A percentile compares a stretch with the other conserved stretches of the same genome.
Evolutionary conservation across 1,139 yeast species (phyloP).

Genomic region (Pneumocystis oryctolagi): DNA sequence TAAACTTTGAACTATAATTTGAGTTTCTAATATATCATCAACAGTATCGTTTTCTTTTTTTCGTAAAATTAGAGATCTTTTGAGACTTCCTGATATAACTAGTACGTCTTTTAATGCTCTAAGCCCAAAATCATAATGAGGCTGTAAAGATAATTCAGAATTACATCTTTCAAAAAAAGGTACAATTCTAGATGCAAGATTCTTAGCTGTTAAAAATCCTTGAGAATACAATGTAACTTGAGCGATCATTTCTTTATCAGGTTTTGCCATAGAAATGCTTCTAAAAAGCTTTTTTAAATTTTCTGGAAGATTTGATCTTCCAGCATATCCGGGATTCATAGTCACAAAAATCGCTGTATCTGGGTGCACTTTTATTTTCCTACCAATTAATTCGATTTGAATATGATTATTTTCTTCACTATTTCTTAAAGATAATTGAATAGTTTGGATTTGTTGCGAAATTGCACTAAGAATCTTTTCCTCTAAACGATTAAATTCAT

Average conservation of each 20-base stretch:
- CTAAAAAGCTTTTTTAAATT: constrained; percentile 69
- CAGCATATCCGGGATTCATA: constrained; percentile 82
- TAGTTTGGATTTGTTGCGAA: constrained; percentile 63
- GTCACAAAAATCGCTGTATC: constrained; percentile 61
- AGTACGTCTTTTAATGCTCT: constrained; percentile 61
- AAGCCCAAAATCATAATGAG: constrained; percentile 82
- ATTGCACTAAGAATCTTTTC: constrained; percentile 66
- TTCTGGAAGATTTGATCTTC: constrained; percentile 72
- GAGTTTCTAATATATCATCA: constrained; percentile 24
- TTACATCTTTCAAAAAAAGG: constrained; percentile 39
- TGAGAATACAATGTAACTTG: constrained; percentile 60
- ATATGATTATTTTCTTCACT: constrained; percentile 9
- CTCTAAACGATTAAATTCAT: constrained; percentile 77
- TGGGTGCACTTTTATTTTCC: constrained; percentile 30
- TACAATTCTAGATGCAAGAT: constrained; percentile 38
- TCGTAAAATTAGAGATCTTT: constrained; percentile 19
- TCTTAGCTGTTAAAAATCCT: constrained; percentile 43
- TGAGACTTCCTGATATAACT: constrained; percentile 41
- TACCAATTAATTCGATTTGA: constrained; percentile 38
- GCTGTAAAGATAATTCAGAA: constrained; percentile 34
- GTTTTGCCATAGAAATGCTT: constrained; percentile 56
- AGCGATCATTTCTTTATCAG: constrained; percentile 56
- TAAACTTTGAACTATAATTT: constrained; percentile 39
- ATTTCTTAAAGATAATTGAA: constrained; percentile 39
- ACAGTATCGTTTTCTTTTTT: neutral